Evolutionary conservation across 306 rosid species (phyloP).

Genomic region (Bauhinia variegata): DNA sequence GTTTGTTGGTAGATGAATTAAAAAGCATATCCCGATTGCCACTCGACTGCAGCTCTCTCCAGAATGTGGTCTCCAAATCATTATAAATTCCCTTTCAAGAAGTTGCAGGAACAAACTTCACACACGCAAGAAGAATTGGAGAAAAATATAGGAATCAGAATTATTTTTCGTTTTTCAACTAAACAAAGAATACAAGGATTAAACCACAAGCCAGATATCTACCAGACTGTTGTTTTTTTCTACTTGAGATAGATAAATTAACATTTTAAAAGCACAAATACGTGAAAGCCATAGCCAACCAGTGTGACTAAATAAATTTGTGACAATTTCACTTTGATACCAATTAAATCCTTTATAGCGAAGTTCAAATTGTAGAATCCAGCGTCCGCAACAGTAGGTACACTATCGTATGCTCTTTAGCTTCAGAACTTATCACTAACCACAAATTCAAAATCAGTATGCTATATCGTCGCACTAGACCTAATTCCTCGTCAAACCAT

Average conservation of each 20-base stretch:
- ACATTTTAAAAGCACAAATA: not conserved
- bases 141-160: conserved; percentile 18
- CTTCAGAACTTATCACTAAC: not conserved
- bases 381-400: not conserved
- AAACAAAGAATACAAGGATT: conserved; percentile 16
- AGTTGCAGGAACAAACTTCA: conserved; percentile 38
- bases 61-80: conserved; percentile 67
- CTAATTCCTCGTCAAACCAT: not conserved
- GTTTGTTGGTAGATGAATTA: conserved; percentile 47
- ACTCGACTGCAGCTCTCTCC: conserved; percentile 50
- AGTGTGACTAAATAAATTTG: not conserved
- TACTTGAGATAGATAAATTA: not conserved
- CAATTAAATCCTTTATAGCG: not conserved
- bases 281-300: not conserved
- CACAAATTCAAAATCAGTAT: not conserved
- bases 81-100: conserved; percentile 46
- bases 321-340: not conserved
- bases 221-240: not conserved
- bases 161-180: not conserved
- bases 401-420: not conserved
- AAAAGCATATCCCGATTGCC: conserved; percentile 53
- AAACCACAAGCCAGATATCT: not conserved
- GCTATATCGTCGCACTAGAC: not conserved
- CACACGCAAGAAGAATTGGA: conserved; percentile 16
- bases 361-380: not conserved